Evolutionary conservation across 2,329 filamentous ascomycete species (phyloP), one percentile per base, ranked within the genome.

Genomic region (Rhynchosporium agropyri): DNA sequence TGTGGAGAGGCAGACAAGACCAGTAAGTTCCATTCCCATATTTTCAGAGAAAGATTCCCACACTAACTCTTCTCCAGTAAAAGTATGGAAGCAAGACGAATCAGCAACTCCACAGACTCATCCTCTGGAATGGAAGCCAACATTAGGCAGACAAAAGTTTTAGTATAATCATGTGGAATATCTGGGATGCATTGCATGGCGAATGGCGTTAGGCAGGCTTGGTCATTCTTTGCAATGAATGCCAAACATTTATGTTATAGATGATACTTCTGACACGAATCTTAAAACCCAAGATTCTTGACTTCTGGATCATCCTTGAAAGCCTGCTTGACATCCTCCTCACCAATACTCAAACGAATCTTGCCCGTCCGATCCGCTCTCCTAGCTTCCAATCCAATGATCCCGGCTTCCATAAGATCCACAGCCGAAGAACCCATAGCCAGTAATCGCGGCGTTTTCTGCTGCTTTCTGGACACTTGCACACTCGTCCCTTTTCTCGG

Each of bases 1-100:
- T 93, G 90, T 26, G 96, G 96, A 51, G 95, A 99, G 78, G 91
- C 92, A 5, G 95, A 99, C 76, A 99, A 99, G 83, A 97, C 93
- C 0, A 97, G 83, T 85, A 75, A 76, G 83, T 78, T 50, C 20
- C 36, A 1, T 20, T 20, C 36, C 20, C 48, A 28, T 9, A 42
- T 4, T 29, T 4, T n/a, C 28, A 15, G 4, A 28, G 33, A 10
- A 29, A 20, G 38, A 42, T 53, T 28, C 7, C 12, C 13, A 33
- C 38, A 33, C 15, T 40, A 71, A 78, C 70, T 53, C 5, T 64
- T 60, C 58, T 48, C 48, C 50, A 87, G 83, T 97, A 76, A 98
- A 99, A 84, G 86, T 99, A 63, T 99, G 95, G 95, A 96, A 93
- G 77, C 90, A 89, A 69, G 95, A 99, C 75, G 91, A 96, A 53